These are phyloP conservation scores for Lactarius hatsudake DNA, from an alignment of 768 basidiomycete species.

Conservation along the genomic window DNA sequence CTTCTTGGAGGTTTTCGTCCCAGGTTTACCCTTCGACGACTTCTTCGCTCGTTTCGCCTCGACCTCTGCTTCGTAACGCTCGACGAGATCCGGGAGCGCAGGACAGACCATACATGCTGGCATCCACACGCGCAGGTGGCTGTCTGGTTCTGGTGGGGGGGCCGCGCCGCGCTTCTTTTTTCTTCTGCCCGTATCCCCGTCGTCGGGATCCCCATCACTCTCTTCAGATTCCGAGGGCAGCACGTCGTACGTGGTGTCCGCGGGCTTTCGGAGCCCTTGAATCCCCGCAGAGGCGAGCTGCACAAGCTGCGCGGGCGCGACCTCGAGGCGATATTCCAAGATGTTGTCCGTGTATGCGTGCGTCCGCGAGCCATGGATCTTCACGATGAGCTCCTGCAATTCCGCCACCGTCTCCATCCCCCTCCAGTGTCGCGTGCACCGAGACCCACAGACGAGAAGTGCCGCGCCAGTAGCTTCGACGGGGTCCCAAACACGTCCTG, in stretches of 20 bases:
- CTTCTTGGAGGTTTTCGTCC: conserved; percentile 9
- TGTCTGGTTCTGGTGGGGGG: conserved; percentile 50
- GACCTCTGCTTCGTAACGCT: conserved; percentile 53
- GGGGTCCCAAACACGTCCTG: conserved; percentile 38
- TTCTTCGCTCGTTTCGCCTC: conserved; percentile 29
- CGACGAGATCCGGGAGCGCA: conserved; percentile 63
- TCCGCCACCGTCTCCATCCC: conserved; percentile 37
- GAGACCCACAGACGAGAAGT: conserved; percentile 50
- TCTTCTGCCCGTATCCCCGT: conserved; percentile 46
- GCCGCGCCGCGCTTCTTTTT: conserved; percentile 38
- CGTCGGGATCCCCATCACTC: conserved; percentile 42
- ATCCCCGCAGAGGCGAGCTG: conserved; percentile 64
- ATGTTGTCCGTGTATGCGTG: conserved; percentile 71
- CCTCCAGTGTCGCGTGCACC: conserved; percentile 30
- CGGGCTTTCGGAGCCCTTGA: conserved; percentile 50
- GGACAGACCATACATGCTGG: conserved; percentile 73
- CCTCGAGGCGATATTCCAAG: conserved; percentile 78
- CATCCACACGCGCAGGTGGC: conserved; percentile 71
- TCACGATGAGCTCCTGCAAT: conserved; percentile 50
- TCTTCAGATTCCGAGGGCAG: conserved; percentile 45
- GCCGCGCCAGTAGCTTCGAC: conserved; percentile 50
- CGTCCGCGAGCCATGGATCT: conserved; percentile 60
- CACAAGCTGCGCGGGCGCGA: conserved; percentile 66
- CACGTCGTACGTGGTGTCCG: conserved; percentile 29
- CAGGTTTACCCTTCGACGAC: neutral